Conservation (phyloP, 331 rosid genomes). For the Malus hybrid region DNA sequence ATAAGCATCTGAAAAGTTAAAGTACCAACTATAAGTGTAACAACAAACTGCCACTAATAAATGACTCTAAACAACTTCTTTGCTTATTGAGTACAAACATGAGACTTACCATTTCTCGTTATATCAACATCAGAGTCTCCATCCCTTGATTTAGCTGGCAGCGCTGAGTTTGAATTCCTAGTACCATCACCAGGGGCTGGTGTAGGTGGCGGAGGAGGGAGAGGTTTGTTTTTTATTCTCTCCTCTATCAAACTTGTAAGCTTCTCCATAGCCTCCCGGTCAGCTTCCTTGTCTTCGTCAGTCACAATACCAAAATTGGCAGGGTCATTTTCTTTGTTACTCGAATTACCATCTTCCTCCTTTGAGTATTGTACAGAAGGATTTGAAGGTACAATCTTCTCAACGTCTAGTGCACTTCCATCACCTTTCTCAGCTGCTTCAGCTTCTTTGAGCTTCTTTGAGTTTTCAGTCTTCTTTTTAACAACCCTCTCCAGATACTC, state of each 20-base stretch:
- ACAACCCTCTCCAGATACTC: conserved; percentile 64
- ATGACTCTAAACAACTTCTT: background rate
- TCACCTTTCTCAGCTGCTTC: conserved; percentile 45
- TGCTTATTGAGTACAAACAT: background rate
- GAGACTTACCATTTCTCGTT: conserved; percentile 52
- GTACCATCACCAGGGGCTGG: conserved; percentile 46
- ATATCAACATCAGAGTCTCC: conserved; percentile 58
- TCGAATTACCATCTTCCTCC: conserved; percentile 50
- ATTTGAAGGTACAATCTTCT: conserved; percentile 39
- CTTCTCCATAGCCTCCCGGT: conserved; percentile 59
- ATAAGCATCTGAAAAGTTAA: conserved; percentile 43
- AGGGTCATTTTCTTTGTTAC: conserved; percentile 51
- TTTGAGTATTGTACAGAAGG: conserved; percentile 40
- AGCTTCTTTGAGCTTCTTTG: conserved; percentile 53
- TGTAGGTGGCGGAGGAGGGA: conserved; percentile 68
- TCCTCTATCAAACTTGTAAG: conserved; percentile 72
- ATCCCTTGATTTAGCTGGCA: conserved; percentile 58
- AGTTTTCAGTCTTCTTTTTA: conserved; percentile 52
- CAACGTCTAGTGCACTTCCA: conserved; percentile 37
- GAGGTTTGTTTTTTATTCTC: conserved; percentile 79
- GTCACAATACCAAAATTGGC: conserved; percentile 69
- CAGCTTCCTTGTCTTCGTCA: conserved; percentile 81
- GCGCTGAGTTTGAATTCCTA: conserved; percentile 36
- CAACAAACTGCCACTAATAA: background rate
- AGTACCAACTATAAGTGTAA: background rate